Evolutionary conservation across 805 yeast species (phyloP), one percentile per base, ranked within the genome.

Genomic region (Candida lessepsii): DNA sequence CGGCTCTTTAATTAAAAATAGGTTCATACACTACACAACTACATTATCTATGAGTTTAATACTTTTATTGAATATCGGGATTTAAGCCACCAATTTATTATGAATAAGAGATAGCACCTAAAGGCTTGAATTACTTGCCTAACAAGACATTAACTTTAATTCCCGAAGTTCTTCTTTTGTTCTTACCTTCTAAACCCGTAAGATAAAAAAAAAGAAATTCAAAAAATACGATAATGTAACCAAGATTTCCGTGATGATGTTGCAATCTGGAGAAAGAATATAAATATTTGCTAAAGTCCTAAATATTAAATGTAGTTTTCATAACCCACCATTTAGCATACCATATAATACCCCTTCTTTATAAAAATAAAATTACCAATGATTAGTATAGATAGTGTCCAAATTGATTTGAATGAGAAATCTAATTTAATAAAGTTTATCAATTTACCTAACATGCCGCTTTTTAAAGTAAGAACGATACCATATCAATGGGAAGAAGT

Each of bases 401-500:
- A 36, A 32, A 32, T 32, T 19, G 27, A 32, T 32, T 32, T 23
- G 37, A 32, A 21, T 20, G 35, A 32, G 35, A 32, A 32, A 13
- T 21, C 35, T 14, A 42, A 40, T 35, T 15, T 40, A 33, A 43
- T 48, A 8, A 48, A 47, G 31, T 43, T 57, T 30, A 52, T 65
- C 20, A 51, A 57, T 25, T 54, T 58, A 29, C 60, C 65, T 18
- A 54, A 57, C 34, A 67, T 67, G 72, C 72, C 72, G 10, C 56
- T 70, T 1, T 58, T 64, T 39, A 68, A 67, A 45, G 48, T 61
- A 9, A 41, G 46, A 39, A 40, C 35, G 49, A 54, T 24, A 13
- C 76, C 80, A 2, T 71, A 75, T 47, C 51, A 67, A 2, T 80
- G 84, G 81, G 53, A 54, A 8, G 67, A 70, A 32, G 63, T 70